Evolutionary conservation across 1,284 basidiomycete species (phyloP), one percentile per base, ranked within the genome.

Genomic region (Irpex sp.): DNA sequence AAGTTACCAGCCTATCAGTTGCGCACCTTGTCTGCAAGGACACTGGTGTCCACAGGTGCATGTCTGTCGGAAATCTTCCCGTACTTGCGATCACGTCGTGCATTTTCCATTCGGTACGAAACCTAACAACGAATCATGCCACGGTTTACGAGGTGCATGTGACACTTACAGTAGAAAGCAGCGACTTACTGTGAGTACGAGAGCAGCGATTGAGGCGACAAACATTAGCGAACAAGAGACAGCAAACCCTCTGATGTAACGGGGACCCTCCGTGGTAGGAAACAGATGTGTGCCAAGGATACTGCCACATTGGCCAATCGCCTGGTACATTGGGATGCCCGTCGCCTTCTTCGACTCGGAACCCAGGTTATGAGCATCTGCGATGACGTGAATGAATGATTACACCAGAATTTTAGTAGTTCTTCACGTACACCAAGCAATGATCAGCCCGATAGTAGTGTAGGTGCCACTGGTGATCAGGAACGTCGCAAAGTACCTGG

Each of bases 291-390:
- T 86, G 28, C 88, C 88, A 19, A 91, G 75, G 37, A 91, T 77
- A 64, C 84, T 88, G 14, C 89, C 89, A 60, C 80, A 82, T 69
- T 91, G 89, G 2, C 88, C 88, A 49, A 91, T 90, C 7, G 85
- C 84, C 79, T 88, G 87, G 70, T 87, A 90, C 69, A 90, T 80
- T 2, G 89, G 86, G 45, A 88, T 84, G 0, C 89, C 89, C 0
- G 88, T 80, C 1, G 90, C 88, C 60, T 84, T 85, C 74, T 91
- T 91, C 3, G 87, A 88, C 72, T 91, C 88, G 0, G 88, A 90
- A 3, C 88, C 89, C 2, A 91, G 75, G 63, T 91, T 91, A 67
- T 91, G 28, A 33, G 28, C 28, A 7, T 33, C 28, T 33, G 28
- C 28, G 7, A 33, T 7, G 3, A 3, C 7, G 7, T 33, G 7